These are phyloP conservation scores for Meyerozyma smithsonii DNA, from an alignment of 1,139 yeast genomes.

Conservation along the genomic window DNA sequence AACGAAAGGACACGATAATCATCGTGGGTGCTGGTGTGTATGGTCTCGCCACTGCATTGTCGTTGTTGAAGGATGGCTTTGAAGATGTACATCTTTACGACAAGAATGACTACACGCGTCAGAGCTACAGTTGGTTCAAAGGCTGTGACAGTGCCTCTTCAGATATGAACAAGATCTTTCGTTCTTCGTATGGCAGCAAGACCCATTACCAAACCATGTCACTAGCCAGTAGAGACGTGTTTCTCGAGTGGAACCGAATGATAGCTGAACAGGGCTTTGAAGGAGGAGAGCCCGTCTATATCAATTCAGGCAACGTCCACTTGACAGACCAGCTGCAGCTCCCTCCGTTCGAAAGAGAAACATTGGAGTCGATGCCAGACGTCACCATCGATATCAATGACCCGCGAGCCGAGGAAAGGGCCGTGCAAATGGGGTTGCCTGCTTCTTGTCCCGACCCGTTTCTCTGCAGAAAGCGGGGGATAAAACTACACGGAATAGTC, in stretches of 20 bases:
- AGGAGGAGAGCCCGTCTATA: constrained; percentile 14
- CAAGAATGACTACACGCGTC: background rate
- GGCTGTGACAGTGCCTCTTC: background rate
- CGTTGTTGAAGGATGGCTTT: background rate
- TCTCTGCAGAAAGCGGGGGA: background rate
- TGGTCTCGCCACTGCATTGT: background rate
- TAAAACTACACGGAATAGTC: background rate
- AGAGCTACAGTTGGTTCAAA: background rate
- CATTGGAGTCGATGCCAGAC: constrained; percentile 10
- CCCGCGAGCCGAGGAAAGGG: constrained; percentile 10
- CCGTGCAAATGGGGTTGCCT: constrained; percentile 2
- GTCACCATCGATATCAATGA: constrained; percentile 9
- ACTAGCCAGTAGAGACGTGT: background rate
- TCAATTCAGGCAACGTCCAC: constrained; percentile 18
- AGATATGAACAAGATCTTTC: background rate
- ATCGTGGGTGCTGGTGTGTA: background rate
- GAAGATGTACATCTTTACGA: background rate
- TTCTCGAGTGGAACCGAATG: background rate
- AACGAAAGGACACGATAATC: background rate
- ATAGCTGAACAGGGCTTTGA: constrained; percentile 7
- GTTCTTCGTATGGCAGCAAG: background rate
- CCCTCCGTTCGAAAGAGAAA: constrained; percentile 14
- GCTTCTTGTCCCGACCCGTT: background rate
- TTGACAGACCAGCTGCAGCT: constrained; percentile 14
- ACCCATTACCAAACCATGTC: background rate